Evolutionary conservation across 192 early-diverging fungal genomes (phyloP).

Genomic region (Dissophora ornata): DNA sequence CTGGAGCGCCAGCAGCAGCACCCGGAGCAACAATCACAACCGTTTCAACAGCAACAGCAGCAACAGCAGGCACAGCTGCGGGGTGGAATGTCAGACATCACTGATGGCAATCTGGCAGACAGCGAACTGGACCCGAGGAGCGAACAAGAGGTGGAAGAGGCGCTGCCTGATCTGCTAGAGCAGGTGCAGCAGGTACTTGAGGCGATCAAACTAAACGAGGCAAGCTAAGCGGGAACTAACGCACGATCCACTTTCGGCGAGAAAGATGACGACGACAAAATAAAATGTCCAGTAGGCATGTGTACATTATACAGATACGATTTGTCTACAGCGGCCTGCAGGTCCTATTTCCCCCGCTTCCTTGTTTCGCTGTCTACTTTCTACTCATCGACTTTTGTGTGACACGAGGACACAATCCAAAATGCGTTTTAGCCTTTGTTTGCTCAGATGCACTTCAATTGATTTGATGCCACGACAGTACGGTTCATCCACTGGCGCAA

Average conservation of each 20-base stretch:
- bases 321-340: no score
- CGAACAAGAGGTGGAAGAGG: conserved; percentile 36
- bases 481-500: no score
- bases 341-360: no score
- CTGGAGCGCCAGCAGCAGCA: conserved; percentile 14
- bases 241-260: neutral
- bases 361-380: no score
- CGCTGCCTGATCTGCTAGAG: conserved; percentile 41
- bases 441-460: no score
- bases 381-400: no score
- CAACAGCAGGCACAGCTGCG: neutral
- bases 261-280: conserved; percentile 1
- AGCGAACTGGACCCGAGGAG: conserved; percentile 28
- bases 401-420: no score
- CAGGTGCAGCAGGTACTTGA: conserved; percentile 44
- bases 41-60: conserved; percentile 19
- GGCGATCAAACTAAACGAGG: conserved; percentile 45
- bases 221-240: neutral
- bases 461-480: no score
- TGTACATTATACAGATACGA: no score
- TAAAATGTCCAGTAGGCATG: no score
- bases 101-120: conserved; percentile 48
- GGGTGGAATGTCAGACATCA: conserved; percentile 22
- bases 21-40: no score
- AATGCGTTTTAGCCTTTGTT: no score